These are phyloP conservation scores for Metschnikowia kofuensis DNA, from an alignment of 805 yeast species.

Conservation along the genomic window DNA sequence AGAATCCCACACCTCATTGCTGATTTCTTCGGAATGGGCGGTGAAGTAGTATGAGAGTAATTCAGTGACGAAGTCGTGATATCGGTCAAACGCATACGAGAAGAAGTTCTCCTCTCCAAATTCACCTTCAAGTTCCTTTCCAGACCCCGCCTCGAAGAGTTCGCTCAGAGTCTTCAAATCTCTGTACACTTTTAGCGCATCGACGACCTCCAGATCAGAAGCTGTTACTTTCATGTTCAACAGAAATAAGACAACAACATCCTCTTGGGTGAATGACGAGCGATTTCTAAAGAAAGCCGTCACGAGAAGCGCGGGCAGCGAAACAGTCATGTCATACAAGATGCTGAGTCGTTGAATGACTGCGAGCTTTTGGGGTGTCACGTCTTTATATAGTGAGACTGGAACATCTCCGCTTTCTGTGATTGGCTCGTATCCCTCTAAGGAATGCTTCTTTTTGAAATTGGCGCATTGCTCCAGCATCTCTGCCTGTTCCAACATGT, in stretches of 20 bases:
- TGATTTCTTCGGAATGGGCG: background rate
- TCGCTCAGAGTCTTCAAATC: background rate
- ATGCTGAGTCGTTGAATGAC: constrained; percentile 2
- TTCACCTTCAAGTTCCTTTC: no score
- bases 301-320: constrained; percentile 5
- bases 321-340: constrained; percentile 2
- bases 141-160: no score
- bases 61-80: constrained; percentile 2
- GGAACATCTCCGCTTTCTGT: background rate
- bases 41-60: constrained; percentile 2
- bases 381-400: background rate
- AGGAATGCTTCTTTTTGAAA: constrained; percentile 3
- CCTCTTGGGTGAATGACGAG: background rate
- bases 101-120: constrained; percentile 7
- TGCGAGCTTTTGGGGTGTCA: background rate
- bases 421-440: constrained; percentile 4
- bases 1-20: constrained; percentile 12
- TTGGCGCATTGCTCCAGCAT: constrained; percentile 1
- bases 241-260: background rate
- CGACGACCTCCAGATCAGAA: background rate
- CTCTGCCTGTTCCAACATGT: constrained; percentile 9
- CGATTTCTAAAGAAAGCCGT: constrained; percentile 1
- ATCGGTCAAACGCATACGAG: constrained; percentile 2
- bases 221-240: background rate
- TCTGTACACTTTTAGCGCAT: background rate